Base-by-base conservation (phyloP, 805 yeast genomes). In the Ascoidea tarda region DNA sequence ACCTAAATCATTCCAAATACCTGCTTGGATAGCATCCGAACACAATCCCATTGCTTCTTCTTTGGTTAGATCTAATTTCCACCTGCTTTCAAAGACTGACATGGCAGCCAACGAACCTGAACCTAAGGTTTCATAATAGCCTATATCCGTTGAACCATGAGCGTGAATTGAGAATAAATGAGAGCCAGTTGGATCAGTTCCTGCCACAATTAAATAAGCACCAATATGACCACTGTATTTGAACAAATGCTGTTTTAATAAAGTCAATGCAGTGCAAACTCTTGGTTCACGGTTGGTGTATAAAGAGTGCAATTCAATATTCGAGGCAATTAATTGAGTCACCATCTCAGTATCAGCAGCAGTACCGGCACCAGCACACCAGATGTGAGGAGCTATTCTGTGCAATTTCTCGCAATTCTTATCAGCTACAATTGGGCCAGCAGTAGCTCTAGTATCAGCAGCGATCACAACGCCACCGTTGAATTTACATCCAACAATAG, bases 301-400 rank as follows among this genome's bases (percentile, higher is more conserved):
- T 69, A 89, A 73, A 6, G 95, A 74, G 68, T 91, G 99, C 56
- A 93, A 73, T 69, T 93, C 99, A 58, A 93, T 72, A 66, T 91
- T 90, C 46, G 96, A 87, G 45, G 88, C 80, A 59, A 89, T 89
- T 63, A 93, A 75, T 67, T 89, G 96, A 5, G 99, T 93, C 46
- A 93, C 98, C 81, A 89, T 88, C 67, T 93, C 98, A 10, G 97
- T 93, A 66, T 93, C 99, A 6, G 99, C 98, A 33, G 99, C 99
- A n/a, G 99, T 93, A 68, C 99, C 99, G 3, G 99, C 99, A 63
- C 99, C 99, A 51, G 99, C 99, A 81, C 99, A 91, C 97, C 97
- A 91, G 65, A 90, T 89, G 63, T 77, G 78, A 6, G 97, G 96
- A 5, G 96, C 78, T 58, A 90, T 75, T 60, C 95, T 73, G 70